A percentile compares a stretch with the other conserved stretches of the same genome.
Conservation (phyloP, 495 filamentous ascomycete genomes). For the Trichoderma virens region DNA sequence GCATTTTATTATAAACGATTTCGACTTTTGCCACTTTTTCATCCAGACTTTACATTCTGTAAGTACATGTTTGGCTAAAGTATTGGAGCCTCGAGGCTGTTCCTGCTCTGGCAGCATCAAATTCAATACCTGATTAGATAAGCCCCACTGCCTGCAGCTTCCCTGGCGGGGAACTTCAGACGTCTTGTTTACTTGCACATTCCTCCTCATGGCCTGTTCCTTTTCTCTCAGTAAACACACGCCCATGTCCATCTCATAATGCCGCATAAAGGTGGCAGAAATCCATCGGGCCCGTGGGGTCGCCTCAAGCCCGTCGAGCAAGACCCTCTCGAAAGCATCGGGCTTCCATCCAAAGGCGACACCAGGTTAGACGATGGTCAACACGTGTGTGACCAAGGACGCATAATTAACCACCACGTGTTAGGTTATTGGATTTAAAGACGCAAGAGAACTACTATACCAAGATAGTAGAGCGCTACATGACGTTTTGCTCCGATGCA, state of each 20-base stretch:
- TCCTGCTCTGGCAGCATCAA: no score
- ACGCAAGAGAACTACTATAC: conserved; percentile 77
- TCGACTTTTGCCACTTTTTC: no score
- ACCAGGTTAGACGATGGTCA: conserved; percentile 43
- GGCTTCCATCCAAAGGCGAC: conserved; percentile 85
- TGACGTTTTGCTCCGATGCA: conserved; percentile 70
- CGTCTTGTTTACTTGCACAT: neutral
- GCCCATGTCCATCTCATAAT: neutral
- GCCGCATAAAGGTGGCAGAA: conserved; percentile 3
- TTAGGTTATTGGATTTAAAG: conserved; percentile 66
- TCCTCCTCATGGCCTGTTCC: neutral
- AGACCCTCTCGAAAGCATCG: conserved; percentile 70
- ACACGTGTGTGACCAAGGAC: neutral
- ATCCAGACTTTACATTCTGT: no score
- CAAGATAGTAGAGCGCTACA: conserved; percentile 77
- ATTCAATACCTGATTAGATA: conserved; percentile 1
- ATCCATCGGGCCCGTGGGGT: conserved; percentile 39
- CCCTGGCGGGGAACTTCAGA: neutral
- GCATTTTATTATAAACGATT: no score
- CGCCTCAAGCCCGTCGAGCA: conserved; percentile 61
- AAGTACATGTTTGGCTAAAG: no score
- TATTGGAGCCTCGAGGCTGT: no score
- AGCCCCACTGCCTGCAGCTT: neutral
- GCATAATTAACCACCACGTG: neutral
- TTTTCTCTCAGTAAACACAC: neutral